A percentile compares a stretch with the other conserved stretches of the same genome.
Evolutionary conservation across 2,329 filamentous ascomycete species (phyloP).

Genomic region (Sporothrix globosa): DNA sequence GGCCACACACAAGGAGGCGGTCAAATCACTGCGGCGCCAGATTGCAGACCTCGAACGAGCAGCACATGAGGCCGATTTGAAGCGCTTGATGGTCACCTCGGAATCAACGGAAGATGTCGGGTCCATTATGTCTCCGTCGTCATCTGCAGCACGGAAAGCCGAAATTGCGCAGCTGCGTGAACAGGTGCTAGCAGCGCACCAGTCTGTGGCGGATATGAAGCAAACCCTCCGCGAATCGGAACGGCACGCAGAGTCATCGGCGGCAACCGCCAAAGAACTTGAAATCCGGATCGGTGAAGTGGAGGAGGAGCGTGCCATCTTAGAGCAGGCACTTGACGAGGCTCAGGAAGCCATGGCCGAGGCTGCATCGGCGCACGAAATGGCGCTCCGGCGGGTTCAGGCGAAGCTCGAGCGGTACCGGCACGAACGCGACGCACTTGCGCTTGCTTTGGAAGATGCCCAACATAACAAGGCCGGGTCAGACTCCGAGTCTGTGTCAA

Average conservation of each 20-base stretch:
- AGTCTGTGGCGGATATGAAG: constrained; percentile 60
- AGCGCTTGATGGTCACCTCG: constrained; percentile 51
- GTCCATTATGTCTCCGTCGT: constrained; percentile 41
- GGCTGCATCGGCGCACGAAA: constrained; percentile 49
- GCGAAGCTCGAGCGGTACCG: constrained; percentile 57
- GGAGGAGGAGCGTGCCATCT: constrained; percentile 61
- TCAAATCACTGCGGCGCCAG: constrained; percentile 66
- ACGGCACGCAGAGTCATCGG: constrained; percentile 48
- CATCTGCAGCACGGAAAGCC: constrained; percentile 50
- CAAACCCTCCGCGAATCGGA: constrained; percentile 57
- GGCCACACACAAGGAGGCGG: constrained; percentile 61
- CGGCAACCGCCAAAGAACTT: constrained; percentile 48
- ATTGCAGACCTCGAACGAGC: constrained; percentile 69
- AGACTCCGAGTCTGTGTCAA: constrained; percentile 35
- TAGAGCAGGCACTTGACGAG: constrained; percentile 62
- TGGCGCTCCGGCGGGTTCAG: constrained; percentile 50
- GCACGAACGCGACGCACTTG: constrained; percentile 51
- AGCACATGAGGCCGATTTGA: constrained; percentile 64
- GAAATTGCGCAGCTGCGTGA: constrained; percentile 63
- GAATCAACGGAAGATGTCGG: constrained; percentile 50
- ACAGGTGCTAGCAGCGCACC: constrained; percentile 63
- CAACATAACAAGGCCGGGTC: constrained; percentile 36
- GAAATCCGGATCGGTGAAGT: constrained; percentile 59
- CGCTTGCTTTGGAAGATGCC: constrained; percentile 43
- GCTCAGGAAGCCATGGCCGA: constrained; percentile 57